phyloP scores from a whole-genome alignment of 495 filamentous ascomycete species.

The Bathelium albidoporum region DNA sequence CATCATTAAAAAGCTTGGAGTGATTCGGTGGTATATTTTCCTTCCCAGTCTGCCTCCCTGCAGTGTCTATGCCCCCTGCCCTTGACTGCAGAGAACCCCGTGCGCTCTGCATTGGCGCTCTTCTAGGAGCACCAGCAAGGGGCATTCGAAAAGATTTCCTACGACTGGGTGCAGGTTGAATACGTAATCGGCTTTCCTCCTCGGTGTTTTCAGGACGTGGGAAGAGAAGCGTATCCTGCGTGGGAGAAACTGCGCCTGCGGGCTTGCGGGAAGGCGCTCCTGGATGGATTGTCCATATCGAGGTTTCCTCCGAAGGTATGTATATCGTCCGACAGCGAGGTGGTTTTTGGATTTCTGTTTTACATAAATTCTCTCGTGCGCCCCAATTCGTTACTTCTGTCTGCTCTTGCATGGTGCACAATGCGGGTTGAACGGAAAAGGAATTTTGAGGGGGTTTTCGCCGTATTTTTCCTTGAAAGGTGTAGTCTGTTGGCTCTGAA shows the following conservation, averaged over 20 bases:
- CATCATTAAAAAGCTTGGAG: neutral
- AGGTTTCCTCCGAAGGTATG: conserved; percentile 35
- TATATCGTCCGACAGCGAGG: conserved; percentile 35
- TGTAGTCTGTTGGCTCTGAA: conserved; percentile 10
- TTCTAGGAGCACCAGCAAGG: conserved; percentile 30
- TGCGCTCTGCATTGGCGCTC: conserved; percentile 24
- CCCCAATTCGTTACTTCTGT: neutral
- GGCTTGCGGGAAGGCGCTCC: conserved; percentile 22
- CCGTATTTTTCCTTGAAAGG: conserved; percentile 6
- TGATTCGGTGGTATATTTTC: conserved; percentile 33
- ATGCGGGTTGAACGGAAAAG: neutral
- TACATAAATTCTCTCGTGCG: neutral
- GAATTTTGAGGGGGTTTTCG: conserved; percentile 13
- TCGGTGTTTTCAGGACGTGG: neutral
- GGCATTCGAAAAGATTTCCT: conserved; percentile 24
- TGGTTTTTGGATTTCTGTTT: conserved; percentile 24
- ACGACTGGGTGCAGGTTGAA: neutral
- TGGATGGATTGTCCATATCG: conserved; percentile 34
- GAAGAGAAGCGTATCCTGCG: neutral
- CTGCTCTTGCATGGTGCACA: neutral
- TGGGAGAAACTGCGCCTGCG: neutral
- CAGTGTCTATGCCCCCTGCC: conserved; percentile 18
- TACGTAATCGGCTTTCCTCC: conserved; percentile 4
- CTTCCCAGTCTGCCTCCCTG: conserved; percentile 31
- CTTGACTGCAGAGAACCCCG: conserved; percentile 14